Conservation (phyloP, 768 basidiomycete species). For the Boletus patriciae region DNA sequence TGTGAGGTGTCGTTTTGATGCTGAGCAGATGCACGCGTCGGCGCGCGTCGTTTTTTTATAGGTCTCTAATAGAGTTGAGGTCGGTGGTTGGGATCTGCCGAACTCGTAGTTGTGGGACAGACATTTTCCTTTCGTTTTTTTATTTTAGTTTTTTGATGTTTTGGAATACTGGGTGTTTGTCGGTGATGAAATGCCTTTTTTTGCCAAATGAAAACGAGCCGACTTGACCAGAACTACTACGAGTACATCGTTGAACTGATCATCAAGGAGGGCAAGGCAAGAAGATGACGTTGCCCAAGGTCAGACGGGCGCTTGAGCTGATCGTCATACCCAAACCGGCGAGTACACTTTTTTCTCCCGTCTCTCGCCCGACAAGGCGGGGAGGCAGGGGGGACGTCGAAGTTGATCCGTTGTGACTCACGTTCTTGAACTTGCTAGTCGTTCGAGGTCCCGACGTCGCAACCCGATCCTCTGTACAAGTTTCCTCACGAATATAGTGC, state of each 20-base stretch:
- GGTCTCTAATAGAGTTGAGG: conserved; percentile 67
- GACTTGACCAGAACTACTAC: no score
- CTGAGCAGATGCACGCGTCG: conserved; percentile 44
- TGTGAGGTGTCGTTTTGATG: conserved; percentile 57
- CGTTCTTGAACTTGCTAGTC: conserved; percentile 9
- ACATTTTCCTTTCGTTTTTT: conserved; percentile 37
- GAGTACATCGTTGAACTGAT: no score
- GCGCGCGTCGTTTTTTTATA: conserved; percentile 33
- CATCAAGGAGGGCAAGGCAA: no score
- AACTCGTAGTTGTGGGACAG: conserved; percentile 69
- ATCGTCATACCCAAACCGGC: conserved; percentile 33
- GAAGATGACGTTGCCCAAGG: conserved; percentile 16
- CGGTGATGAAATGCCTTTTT: background rate
- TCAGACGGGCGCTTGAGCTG: conserved; percentile 19
- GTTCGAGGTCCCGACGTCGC: conserved; percentile 28
- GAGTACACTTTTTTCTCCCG: conserved; percentile 6
- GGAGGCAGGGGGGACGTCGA: background rate
- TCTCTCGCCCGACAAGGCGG: background rate
- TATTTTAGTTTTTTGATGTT: background rate
- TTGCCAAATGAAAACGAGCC: no score
- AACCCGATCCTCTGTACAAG: conserved; percentile 27
- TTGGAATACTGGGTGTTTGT: conserved; percentile 15
- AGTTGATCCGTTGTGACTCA: background rate
- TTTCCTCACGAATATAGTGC: conserved; percentile 27
- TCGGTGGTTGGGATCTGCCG: conserved; percentile 34